Percentiles rank a stretch among this genome's conserved stretches.
Conservation (phyloP, 2,329 filamentous ascomycete genomes). For the Exophiala phaeomuriformis region DNA sequence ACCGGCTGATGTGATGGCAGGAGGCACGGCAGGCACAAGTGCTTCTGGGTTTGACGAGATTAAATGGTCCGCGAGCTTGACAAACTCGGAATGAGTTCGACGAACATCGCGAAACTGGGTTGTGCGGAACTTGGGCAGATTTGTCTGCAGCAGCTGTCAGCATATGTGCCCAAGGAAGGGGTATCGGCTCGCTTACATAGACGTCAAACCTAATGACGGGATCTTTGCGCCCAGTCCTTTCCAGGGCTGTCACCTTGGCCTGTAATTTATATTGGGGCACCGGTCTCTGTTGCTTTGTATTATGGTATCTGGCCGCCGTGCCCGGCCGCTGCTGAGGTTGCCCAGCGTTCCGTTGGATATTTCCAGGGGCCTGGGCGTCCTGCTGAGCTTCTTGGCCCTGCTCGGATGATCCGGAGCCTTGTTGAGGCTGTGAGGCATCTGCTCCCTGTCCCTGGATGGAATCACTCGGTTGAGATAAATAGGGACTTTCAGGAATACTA, state of each 20-base stretch:
- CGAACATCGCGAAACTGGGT: slow-evolving; percentile 98
- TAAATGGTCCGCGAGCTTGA: slow-evolving; percentile 91
- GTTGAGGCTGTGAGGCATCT: neutral
- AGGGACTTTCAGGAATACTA: slow-evolving; percentile 26
- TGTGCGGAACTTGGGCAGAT: slow-evolving; percentile 94
- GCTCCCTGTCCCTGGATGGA: slow-evolving; percentile 28
- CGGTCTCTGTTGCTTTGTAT: slow-evolving; percentile 38
- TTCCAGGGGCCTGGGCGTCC: slow-evolving; percentile 19
- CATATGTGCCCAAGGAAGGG: neutral
- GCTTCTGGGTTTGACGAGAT: slow-evolving; percentile 97
- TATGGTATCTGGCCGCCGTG: slow-evolving; percentile 44
- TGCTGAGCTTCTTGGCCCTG: slow-evolving; percentile 15
- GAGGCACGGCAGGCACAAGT: slow-evolving; percentile 86
- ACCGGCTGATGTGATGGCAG: slow-evolving; percentile 87
- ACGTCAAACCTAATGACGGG: slow-evolving; percentile 92
- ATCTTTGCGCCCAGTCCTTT: slow-evolving; percentile 91
- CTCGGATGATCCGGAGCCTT: slow-evolving; percentile 1
- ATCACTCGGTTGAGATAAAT: slow-evolving; percentile 29
- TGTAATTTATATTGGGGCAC: slow-evolving; percentile 76
- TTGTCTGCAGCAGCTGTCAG: slow-evolving; percentile 58
- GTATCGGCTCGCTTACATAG: slow-evolving; percentile 57
- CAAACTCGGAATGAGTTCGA: slow-evolving; percentile 88
- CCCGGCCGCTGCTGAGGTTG: slow-evolving; percentile 29
- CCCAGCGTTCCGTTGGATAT: slow-evolving; percentile 31
- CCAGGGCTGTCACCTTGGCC: slow-evolving; percentile 87